A percentile compares a stretch with the other conserved stretches of the same genome.
Conservation (phyloP, 2,329 filamentous ascomycete species). For the Fusarium sp. region DNA sequence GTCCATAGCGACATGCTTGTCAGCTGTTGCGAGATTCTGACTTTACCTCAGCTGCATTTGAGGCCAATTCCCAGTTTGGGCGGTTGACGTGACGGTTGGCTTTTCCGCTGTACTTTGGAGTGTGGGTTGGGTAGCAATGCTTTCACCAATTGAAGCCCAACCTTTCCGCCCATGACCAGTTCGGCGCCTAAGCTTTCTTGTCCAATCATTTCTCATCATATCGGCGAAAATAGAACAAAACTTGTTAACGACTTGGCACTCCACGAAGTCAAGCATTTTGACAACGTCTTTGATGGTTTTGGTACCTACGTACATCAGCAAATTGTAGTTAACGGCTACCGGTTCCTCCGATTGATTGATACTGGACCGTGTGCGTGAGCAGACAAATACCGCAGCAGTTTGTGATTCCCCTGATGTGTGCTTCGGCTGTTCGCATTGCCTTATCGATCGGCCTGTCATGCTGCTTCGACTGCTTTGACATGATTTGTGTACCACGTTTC, state of each 20-base stretch:
- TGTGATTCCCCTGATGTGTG: conserved; percentile 22
- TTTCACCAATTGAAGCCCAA: conserved; percentile 55
- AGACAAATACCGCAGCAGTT: conserved; percentile 7
- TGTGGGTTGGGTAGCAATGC: conserved; percentile 58
- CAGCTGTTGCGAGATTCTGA: conserved; percentile 38
- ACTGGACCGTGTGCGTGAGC: conserved; percentile 1
- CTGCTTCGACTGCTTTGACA: conserved; percentile 36
- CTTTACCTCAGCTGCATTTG: conserved; percentile 46
- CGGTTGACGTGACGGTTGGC: conserved; percentile 26
- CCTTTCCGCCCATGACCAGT: conserved; percentile 45
- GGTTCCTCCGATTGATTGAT: conserved; percentile 19
- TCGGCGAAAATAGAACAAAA: conserved; percentile 20
- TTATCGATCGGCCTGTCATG: conserved; percentile 38
- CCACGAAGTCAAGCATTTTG: conserved; percentile 30
- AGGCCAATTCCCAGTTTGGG: conserved; percentile 26
- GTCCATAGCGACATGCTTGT: conserved; percentile 39
- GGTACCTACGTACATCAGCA: conserved; percentile 30
- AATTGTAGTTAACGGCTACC: conserved; percentile 18
- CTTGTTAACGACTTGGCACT: conserved; percentile 31
- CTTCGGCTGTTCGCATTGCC: conserved; percentile 36
- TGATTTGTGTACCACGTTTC: conserved; percentile 38
- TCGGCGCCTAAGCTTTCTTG: conserved; percentile 44
- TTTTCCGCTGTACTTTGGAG: conserved; percentile 30
- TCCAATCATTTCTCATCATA: conserved; percentile 44
- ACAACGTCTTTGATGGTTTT: conserved; percentile 23